phyloP scores from a whole-genome alignment of 78 protist genomes.

The Dictyostelium brefeldianum region DNA sequence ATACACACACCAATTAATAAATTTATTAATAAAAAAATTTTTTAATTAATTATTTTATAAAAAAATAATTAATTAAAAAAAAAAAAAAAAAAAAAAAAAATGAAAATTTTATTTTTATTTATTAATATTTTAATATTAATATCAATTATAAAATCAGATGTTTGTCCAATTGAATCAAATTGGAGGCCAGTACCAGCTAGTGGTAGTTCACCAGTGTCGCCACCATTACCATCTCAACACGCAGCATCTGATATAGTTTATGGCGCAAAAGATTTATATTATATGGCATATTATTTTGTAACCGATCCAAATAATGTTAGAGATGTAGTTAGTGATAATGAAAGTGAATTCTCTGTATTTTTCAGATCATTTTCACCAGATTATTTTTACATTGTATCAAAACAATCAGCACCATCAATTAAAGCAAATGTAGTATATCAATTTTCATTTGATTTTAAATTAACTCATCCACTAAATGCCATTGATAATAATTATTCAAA shows the following conservation, averaged over 20 bases:
- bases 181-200: constrained; percentile 44
- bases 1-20: too few relatives aligned
- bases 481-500: neutral
- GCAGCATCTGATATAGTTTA: neutral
- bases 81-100: too few relatives aligned
- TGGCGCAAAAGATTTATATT: neutral
- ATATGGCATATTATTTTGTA: neutral
- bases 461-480: neutral
- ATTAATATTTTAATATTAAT: too few relatives aligned
- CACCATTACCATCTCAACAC: neutral
- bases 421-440: neutral
- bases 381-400: neutral
- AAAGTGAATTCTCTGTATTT: neutral
- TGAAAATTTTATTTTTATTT: too few relatives aligned
- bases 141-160: neutral
- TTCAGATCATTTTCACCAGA: neutral
- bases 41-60: too few relatives aligned
- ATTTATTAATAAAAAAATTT: too few relatives aligned
- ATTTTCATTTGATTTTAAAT: constrained; percentile 17
- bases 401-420: constrained; percentile 2
- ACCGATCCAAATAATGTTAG: neutral
- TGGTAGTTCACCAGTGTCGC: constrained; percentile 3
- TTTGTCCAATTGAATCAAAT: constrained; percentile 22
- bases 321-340: neutral
- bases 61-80: too few relatives aligned